Conservation (phyloP, 2,329 filamentous ascomycete species). For the Tolypocladium nubicola region DNA sequence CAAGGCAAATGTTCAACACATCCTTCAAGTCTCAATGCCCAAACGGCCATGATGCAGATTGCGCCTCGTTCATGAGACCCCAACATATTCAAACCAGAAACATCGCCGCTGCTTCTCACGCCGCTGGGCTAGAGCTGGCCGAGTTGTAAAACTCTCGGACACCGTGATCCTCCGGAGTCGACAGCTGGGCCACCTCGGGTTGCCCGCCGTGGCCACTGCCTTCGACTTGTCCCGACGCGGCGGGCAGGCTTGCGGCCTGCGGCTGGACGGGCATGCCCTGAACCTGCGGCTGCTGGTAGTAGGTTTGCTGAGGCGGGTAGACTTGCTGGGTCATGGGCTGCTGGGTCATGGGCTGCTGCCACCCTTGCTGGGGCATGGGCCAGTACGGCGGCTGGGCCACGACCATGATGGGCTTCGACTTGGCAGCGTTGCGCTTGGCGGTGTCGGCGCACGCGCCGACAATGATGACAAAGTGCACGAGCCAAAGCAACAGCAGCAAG, state of each 20-base stretch:
- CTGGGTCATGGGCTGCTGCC: background rate
- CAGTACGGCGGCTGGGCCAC: background rate
- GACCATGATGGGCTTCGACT: background rate
- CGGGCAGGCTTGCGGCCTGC: background rate
- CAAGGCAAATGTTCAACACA: background rate
- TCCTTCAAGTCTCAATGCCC: background rate
- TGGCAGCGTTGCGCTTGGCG: slow-evolving; percentile 5
- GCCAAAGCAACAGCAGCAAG: background rate
- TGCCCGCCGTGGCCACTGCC: background rate
- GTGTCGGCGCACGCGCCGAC: slow-evolving; percentile 13
- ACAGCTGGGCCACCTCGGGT: background rate
- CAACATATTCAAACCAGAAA: background rate
- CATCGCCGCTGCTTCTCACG: background rate
- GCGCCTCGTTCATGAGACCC: background rate
- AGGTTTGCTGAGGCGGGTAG: background rate
- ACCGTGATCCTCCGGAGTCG: background rate
- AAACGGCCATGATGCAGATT: background rate
- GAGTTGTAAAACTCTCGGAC: background rate
- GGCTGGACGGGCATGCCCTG: background rate
- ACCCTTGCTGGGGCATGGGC: background rate
- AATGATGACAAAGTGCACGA: slow-evolving; percentile 3
- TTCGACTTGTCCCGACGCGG: background rate
- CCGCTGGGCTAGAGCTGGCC: background rate
- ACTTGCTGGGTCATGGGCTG: background rate
- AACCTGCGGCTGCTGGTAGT: background rate